Base-by-base conservation (phyloP, 345 rosid species). In the Gossypium sturtianum region DNA sequence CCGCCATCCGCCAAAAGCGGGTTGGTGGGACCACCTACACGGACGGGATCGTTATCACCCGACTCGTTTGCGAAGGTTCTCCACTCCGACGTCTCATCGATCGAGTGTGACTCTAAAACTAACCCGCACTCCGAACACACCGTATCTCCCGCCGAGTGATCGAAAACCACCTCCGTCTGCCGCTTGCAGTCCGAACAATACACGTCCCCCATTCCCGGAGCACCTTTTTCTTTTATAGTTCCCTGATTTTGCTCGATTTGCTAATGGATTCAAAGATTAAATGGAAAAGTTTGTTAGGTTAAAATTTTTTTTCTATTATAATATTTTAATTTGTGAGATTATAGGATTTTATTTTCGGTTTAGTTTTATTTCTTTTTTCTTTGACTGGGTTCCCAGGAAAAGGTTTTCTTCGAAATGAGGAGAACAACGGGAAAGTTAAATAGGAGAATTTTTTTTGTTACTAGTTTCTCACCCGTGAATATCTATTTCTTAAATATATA, bases 11-110 rank as follows among this genome's bases (percentile, higher is more conserved):
- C 85, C 41, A 95, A 84, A 17, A 95, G 90, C 7, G 98, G 99
- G 69, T 95, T 95, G 52, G 93, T 83, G 8, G 99, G 97, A 10
- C 97, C 98, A 68, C 99, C 99, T 44, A 95, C 99, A 85, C 99
- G 99, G 60, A 87, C 93, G 1, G 99, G 99, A 74, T 95, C 99
- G 81, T 84, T 85, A 78, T 93, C 97, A 0, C 90, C 90, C 8
- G 97, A 91, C 82, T 95, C 99, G 77, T 95, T 95, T 43, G 99
- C 99, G 77, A 95, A 95, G 64, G 87, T 93, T 65, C 99, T 85
- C 99, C 99, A 95, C 91, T 95, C 99, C 13, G 98, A 93, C 4
- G 89, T 93, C 89, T 95, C 99, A 66, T 95, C 99, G 82, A 95
- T 95, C 52, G 99, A 93, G 79, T 95, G 99, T 7, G 99, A 95